Base-by-base conservation (phyloP, 345 rosid genomes). In the Diplotaxis tenuifolia region DNA sequence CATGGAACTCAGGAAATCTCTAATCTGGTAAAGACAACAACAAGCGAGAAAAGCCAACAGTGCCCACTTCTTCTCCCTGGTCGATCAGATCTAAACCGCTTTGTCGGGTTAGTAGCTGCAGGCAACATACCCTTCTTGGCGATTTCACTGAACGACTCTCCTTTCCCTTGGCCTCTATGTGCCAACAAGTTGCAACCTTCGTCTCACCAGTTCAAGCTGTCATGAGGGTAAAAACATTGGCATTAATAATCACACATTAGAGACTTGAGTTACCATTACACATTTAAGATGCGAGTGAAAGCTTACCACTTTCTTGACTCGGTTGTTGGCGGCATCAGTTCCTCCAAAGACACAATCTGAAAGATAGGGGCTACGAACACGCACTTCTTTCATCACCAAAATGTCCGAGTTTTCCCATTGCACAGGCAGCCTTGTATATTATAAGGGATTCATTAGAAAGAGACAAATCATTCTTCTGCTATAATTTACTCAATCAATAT, bases 271-370 rank as follows among this genome's bases (percentile, higher is more conserved):
- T 6, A 23, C 25, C 56, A 52, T 12, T 23, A 59, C 42, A 52
- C 11, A 61, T 3, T 63, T 38, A 61, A 14, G 2, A n/a, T 16
- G 67, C 9, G 47, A 62, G 28, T 12, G 57, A 65, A n/a, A 1
- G 5, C 89, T 87, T 84, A 90, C 99, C 96, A 95, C 98, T 92
- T 92, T 95, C 84, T 83, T 95, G 77, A 95, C 99, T 55, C 97
- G 85, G 40, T 92, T 93, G 81, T 95, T 95, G 84, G 99, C 99
- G 64, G 92, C 87, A 77, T 92, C 77, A 70, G 98, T 87, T 81
- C 99, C 98, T 78, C 98, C 99, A 54, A 74, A 75, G 73, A 95
- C 99, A 79, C 83, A 86, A 65, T 90, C 96, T 0, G 99, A 83
- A 34, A 85, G 83, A 83, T 95, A 95, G 0, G 99, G 99, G 78